These are phyloP conservation scores for Tetrapyrgos nigripes DNA, from an alignment of 1,284 basidiomycete species.

Conservation along the genomic window DNA sequence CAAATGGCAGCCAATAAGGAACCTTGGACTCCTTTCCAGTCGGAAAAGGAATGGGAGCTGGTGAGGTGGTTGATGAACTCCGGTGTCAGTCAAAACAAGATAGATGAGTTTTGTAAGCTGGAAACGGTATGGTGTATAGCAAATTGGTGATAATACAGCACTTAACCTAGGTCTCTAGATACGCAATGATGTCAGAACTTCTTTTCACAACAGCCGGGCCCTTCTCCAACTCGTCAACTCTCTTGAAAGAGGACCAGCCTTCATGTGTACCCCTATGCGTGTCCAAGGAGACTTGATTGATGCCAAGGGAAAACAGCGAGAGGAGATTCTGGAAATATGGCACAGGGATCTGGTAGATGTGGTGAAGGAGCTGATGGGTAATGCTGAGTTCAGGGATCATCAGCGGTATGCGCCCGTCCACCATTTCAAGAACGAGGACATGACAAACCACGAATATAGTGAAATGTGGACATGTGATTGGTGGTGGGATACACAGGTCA, in stretches of 20 bases:
- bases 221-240: slow-evolving; percentile 35
- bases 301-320: slow-evolving; percentile 20
- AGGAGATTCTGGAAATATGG: slow-evolving; percentile 12
- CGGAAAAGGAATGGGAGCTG: slow-evolving; percentile 35
- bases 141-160: neutral
- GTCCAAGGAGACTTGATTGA: slow-evolving; percentile 31
- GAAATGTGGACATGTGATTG: too few species aligned
- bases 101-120: slow-evolving; percentile 38
- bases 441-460: too few species aligned
- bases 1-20: slow-evolving; percentile 2
- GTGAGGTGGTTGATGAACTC: slow-evolving; percentile 36
- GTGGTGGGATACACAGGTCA: too few species aligned
- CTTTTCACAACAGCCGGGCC: slow-evolving; percentile 22
- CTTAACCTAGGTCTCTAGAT: slow-evolving; percentile 7
- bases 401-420: slow-evolving; percentile 38
- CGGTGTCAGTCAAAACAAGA: slow-evolving; percentile 30
- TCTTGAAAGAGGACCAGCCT: slow-evolving; percentile 22
- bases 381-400: slow-evolving; percentile 30
- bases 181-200: slow-evolving; percentile 21
- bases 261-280: slow-evolving; percentile 5
- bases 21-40: slow-evolving; percentile 29
- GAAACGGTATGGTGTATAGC: slow-evolving; percentile 31
- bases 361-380: slow-evolving; percentile 24
- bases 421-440: too few species aligned
- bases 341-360: slow-evolving; percentile 32